phyloP scores from a whole-genome alignment of 257 asterid genomes.

The Solanum chmielewskii region DNA sequence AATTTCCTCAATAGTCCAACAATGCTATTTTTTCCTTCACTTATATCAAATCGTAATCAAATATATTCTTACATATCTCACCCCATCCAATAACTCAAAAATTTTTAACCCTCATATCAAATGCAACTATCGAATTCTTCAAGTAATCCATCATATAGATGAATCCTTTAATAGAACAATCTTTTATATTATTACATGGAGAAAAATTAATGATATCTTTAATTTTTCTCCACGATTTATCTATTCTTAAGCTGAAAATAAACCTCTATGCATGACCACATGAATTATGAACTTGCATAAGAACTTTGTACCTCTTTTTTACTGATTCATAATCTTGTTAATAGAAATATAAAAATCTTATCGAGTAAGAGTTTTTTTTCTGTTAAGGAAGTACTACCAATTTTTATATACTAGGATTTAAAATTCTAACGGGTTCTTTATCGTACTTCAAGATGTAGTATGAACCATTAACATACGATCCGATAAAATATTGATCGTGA shows the following conservation, averaged over 20 bases:
- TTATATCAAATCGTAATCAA: neutral
- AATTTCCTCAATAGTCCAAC: neutral
- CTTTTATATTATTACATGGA: neutral
- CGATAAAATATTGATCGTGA: neutral
- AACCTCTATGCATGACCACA: neutral
- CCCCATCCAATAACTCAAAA: neutral
- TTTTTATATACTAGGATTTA: neutral
- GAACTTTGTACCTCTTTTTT: neutral
- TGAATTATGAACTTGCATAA: neutral
- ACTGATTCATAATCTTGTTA: neutral
- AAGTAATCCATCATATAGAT: neutral
- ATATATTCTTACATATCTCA: neutral
- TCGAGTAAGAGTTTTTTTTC: neutral
- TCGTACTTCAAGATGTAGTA: neutral
- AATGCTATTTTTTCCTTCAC: neutral
- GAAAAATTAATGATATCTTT: neutral
- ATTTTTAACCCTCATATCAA: neutral
- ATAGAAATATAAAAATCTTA: neutral
- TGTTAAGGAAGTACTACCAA: neutral
- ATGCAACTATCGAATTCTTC: neutral
- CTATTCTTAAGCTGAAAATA: neutral
- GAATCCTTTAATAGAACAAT: neutral
- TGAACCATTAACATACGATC: neutral
- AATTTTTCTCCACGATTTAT: neutral
- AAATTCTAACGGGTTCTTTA: neutral